Conservation (phyloP, 2,329 filamentous ascomycete species). For the Magnaporthiopsis incrustans region DNA sequence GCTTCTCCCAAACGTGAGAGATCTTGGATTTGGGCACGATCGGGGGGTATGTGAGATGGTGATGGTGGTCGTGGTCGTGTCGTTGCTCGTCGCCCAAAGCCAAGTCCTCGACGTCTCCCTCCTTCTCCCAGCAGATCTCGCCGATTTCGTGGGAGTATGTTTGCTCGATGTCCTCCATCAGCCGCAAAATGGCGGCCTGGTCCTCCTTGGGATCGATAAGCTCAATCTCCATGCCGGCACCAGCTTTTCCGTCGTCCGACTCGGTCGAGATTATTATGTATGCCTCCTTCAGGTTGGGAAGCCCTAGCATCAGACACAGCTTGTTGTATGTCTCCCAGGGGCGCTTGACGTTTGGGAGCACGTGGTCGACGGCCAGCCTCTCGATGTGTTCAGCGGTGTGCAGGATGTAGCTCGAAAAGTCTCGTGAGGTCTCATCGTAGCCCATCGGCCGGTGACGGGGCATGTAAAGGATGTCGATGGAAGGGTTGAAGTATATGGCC, state of each 20-base stretch:
- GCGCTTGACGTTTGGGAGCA: slow-evolving; percentile 32
- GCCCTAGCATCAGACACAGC: slow-evolving; percentile 34
- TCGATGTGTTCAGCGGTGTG: slow-evolving; percentile 25
- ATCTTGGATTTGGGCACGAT: slow-evolving; percentile 7
- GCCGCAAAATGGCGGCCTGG: slow-evolving; percentile 11
- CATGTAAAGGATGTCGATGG: slow-evolving; percentile 29
- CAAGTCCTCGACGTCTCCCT: neutral
- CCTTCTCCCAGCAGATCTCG: slow-evolving; percentile 6
- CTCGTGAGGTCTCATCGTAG: slow-evolving; percentile 31
- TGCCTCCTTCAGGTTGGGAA: slow-evolving; percentile 29
- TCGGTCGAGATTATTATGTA: slow-evolving; percentile 24
- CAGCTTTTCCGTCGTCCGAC: slow-evolving; percentile 13
- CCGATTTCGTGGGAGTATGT: slow-evolving; percentile 17
- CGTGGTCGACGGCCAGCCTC: slow-evolving; percentile 37
- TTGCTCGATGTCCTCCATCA: slow-evolving; percentile 17
- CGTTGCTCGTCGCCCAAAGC: neutral
- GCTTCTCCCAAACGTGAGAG: slow-evolving; percentile 5
- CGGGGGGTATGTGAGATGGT: slow-evolving; percentile 3
- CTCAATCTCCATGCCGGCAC: slow-evolving; percentile 15
- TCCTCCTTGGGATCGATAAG: slow-evolving; percentile 22
- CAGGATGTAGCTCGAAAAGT: slow-evolving; percentile 29
- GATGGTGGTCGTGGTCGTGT: neutral
- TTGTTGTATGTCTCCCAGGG: slow-evolving; percentile 46
- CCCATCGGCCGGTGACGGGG: slow-evolving; percentile 30
- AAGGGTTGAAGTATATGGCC: slow-evolving; percentile 30